Base-by-base conservation (phyloP, 805 yeast species). In the Isabelozyma gotoi region DNA sequence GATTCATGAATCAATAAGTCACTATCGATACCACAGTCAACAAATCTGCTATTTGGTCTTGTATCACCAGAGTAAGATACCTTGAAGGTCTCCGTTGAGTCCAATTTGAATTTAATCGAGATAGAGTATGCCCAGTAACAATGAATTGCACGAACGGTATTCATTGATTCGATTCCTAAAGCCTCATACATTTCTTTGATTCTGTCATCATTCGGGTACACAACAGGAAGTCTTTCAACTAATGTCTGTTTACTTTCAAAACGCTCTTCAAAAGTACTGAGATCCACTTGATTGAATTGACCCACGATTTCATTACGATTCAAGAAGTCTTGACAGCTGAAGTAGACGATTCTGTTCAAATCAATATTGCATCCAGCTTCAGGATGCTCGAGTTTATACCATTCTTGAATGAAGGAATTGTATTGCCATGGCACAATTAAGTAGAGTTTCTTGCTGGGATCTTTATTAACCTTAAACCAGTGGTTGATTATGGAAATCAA, bases 21-120 rank as follows among this genome's bases (percentile, higher is more conserved):
- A 19, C 88, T 78, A 10, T 70, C 61, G 16, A 57, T 46, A 1
- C 97, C 98, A 41, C 88, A 77, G 2, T 67, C 72, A 0, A 85
- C 79, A 63, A 90, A 90, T 39, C 60, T 65, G 3, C 67, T 56
- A 49, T 81, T 83, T 0, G 99, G 99, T 54, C 97, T 78, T 0
- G 98, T 88, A 59, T 94, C 99, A 10, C 99, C 99, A 2, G 97
- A 89, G 60, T 88, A 94, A 0, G 97, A 84, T 1, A 91, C 71
- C 52, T 80, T 85, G 69, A 89, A 89, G 0, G 56, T 46, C 14
- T 62, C 65, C 1, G 50, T 42, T 2, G 46, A 49, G 45, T 62
- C 63, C 42, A 85, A 77, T 2, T 74, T 59, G 8, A 91, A 71
- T 0, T 80, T 61, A 34, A 82, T 77, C 14, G 86, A 80, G 8